Evolutionary conservation across 768 basidiomycete genomes (phyloP).

Genomic region (Rhizopogon salebrosus): DNA sequence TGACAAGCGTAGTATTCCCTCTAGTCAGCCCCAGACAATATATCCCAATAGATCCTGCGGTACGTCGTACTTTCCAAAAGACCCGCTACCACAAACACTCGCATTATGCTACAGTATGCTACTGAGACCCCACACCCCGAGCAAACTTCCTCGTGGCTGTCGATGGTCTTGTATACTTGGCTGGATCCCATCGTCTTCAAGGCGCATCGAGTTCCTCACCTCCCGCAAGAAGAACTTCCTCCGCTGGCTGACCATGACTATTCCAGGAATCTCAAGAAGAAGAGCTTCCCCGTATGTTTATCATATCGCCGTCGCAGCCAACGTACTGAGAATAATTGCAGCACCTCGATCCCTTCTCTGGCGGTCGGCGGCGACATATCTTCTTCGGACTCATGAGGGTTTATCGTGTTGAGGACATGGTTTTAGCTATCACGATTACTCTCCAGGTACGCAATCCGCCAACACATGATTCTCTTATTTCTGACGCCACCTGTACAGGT

Average conservation of each 20-base stretch:
- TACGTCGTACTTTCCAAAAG: not conserved
- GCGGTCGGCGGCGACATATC: constrained; percentile 7
- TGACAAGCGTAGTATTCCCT: constrained; percentile 46
- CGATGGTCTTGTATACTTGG: constrained; percentile 40
- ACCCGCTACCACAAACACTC: not conserved
- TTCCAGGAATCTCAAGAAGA: constrained; percentile 28
- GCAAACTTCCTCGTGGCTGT: constrained; percentile 34
- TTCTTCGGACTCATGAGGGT: constrained; percentile 13
- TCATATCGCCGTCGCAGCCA: not conserved
- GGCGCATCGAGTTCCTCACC: constrained; percentile 39
- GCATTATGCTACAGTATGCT: constrained; percentile 13
- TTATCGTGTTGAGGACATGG: constrained; percentile 6
- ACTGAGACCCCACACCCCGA: constrained; percentile 29
- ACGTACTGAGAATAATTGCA: constrained; percentile 4
- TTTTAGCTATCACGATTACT: constrained; percentile 5
- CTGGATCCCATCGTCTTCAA: constrained; percentile 46
- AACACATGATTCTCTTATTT: not conserved
- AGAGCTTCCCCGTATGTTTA: constrained; percentile 27
- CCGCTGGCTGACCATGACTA: constrained; percentile 44
- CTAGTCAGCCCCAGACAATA: constrained; percentile 53
- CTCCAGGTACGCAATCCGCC: not conserved
- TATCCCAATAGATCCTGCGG: constrained; percentile 45
- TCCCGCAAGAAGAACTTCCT: constrained; percentile 39
- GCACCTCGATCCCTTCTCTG: constrained; percentile 22
- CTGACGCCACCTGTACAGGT: constrained; percentile 6